Conservation (phyloP, 2,329 filamentous ascomycete species). For the Zymoseptoria ardabiliae region DNA sequence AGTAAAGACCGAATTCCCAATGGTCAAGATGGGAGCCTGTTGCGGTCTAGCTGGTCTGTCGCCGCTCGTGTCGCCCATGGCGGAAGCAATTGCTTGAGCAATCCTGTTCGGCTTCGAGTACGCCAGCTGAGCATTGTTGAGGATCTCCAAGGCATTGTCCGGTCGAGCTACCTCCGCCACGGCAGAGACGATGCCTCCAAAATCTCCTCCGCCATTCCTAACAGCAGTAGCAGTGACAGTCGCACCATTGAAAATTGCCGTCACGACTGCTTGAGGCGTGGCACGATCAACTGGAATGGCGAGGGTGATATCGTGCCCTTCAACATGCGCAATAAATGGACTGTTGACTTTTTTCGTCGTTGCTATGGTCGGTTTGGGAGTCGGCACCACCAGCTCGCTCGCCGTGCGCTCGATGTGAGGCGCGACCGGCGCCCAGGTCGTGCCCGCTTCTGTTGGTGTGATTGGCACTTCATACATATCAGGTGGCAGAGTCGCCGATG, state of each 20-base stretch:
- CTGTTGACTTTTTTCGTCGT: not conserved
- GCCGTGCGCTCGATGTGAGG: conserved; percentile 21
- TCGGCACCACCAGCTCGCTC: conserved; percentile 15
- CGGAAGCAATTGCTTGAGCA: conserved; percentile 9
- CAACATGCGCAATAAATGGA: conserved; percentile 17
- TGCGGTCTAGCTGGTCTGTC: not conserved
- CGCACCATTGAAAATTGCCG: conserved; percentile 12
- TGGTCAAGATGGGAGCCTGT: conserved; percentile 7
- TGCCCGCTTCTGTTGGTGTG: conserved; percentile 13
- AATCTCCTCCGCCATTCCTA: conserved; percentile 1
- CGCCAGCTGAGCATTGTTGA: conserved; percentile 9
- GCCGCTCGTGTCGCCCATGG: conserved; percentile 1
- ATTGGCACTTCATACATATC: conserved; percentile 9
- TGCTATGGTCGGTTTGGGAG: conserved; percentile 2
- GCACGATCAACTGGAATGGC: conserved; percentile 11
- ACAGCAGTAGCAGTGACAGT: conserved; percentile 15
- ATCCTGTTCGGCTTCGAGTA: not conserved
- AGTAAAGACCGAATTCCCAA: conserved; percentile 15
- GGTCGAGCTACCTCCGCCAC: conserved; percentile 10
- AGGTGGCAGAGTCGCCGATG: conserved; percentile 20
- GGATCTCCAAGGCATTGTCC: conserved; percentile 15
- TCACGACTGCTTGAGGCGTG: conserved; percentile 12
- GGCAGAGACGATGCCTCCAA: conserved; percentile 10
- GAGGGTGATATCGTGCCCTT: conserved; percentile 14
- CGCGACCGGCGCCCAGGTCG: conserved; percentile 14